Conservation (phyloP, 305 asterid species). For the Nicotiana rustica region DNA sequence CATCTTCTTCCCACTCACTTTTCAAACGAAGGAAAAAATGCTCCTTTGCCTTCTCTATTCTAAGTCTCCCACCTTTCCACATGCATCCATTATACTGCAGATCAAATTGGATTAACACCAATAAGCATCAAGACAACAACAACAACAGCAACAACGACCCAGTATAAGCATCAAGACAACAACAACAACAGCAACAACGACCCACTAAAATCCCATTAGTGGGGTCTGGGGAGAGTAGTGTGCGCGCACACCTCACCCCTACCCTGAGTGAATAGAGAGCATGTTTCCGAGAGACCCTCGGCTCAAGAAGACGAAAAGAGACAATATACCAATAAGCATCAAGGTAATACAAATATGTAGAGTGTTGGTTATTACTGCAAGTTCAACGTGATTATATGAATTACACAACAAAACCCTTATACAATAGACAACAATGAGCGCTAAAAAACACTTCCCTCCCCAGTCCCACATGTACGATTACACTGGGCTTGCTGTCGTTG, state of each 20-base stretch:
- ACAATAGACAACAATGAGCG: neutral
- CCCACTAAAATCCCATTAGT: no score
- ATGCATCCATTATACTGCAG: slow-evolving; percentile 89
- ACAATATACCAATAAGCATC: slow-evolving; percentile 24
- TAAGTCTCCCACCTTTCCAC: slow-evolving; percentile 93
- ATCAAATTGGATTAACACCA: slow-evolving; percentile 28
- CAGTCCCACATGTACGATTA: no score
- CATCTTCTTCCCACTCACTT: slow-evolving; percentile 81
- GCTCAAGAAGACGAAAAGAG: no score
- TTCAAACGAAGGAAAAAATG: slow-evolving; percentile 61
- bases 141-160: no score
- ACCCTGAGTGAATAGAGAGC: no score
- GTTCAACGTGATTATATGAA: neutral
- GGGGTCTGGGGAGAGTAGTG: no score
- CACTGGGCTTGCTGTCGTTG: no score
- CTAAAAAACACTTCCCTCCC: neutral
- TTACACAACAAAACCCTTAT: neutral
- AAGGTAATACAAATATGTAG: neutral
- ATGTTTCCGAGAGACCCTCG: no score
- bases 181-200: no score
- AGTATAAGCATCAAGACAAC: neutral
- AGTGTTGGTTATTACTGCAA: neutral
- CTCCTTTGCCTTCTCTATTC: slow-evolving; percentile 91
- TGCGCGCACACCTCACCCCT: no score
- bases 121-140: neutral